Conservation (phyloP, 179 eudicot species). For the Spinacia oleracea region DNA sequence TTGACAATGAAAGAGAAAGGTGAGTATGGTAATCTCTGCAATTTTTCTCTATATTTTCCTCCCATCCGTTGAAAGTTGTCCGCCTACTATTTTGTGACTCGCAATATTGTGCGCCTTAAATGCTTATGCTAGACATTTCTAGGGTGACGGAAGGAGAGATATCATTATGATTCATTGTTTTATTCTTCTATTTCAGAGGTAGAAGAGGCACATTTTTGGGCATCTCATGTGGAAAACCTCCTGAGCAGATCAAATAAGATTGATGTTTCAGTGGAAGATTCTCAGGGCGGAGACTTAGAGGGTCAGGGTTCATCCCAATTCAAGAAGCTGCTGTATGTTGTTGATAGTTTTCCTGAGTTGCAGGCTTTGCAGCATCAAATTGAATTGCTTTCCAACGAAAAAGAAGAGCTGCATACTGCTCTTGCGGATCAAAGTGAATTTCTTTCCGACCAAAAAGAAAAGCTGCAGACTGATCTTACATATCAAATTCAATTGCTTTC, state of each 20-base stretch:
- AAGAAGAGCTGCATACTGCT: no score
- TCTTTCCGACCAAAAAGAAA: no score
- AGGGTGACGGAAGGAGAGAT: not conserved
- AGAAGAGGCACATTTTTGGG: constrained; percentile 44
- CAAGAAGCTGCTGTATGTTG: constrained; percentile 60
- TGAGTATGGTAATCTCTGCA: constrained; percentile 14
- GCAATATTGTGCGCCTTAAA: not conserved
- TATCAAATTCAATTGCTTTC: constrained; percentile 47
- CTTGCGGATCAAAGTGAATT: no score
- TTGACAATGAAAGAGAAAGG: constrained; percentile 51
- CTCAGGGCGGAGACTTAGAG: constrained; percentile 36
- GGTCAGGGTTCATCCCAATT: constrained; percentile 47
- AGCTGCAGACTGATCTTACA: no score
- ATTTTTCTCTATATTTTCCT: not conserved
- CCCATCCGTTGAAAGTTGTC: not conserved
- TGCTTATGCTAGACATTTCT: not conserved
- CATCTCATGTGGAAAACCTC: constrained; percentile 55
- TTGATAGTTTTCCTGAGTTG: constrained; percentile 51
- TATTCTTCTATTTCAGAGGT: constrained; percentile 56
- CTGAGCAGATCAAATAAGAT: constrained; percentile 53
- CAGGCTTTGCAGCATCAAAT: constrained; percentile 48
- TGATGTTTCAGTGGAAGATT: constrained; percentile 45
- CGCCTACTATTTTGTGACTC: not conserved
- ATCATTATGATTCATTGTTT: constrained; percentile 23
- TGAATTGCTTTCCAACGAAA: no score